phyloP scores from a whole-genome alignment of 164 flowering plant species.

The Sextonia rubra region DNA sequence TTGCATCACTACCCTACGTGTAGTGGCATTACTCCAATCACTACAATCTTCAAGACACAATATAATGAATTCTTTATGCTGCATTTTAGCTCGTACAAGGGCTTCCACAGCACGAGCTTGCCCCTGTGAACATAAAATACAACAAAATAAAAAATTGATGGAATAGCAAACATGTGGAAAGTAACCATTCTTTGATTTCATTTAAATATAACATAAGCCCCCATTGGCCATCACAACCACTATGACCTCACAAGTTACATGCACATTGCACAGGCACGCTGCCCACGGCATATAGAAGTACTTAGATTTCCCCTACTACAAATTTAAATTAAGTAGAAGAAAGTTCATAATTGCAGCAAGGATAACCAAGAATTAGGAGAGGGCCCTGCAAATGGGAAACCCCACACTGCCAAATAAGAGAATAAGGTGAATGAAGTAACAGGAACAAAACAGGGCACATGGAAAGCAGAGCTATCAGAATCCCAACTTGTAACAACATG shows the following conservation, averaged over 20 bases:
- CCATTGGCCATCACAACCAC: background rate
- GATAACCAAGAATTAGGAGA: background rate
- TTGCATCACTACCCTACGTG: conserved; percentile 92
- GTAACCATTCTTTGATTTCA: background rate
- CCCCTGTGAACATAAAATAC: conserved; percentile 32
- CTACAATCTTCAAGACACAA: conserved; percentile 97
- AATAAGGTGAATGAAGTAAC: background rate
- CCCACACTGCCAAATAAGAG: background rate
- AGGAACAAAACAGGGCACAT: background rate
- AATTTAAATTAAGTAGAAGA: background rate
- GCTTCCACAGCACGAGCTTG: conserved; percentile 97
- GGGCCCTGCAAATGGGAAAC: background rate
- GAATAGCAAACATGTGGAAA: background rate
- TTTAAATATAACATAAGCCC: background rate
- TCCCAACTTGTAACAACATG: no score
- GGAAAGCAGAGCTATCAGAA: background rate
- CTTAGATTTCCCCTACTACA: background rate
- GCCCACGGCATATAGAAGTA: background rate
- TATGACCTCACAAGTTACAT: background rate
- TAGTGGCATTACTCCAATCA: conserved; percentile 99
- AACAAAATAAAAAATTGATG: background rate
- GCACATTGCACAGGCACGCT: background rate
- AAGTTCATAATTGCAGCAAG: background rate
- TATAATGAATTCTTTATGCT: conserved; percentile 89
- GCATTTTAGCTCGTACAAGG: conserved; percentile 92